A percentile compares a stretch with the other conserved stretches of the same genome.
These are phyloP conservation scores for Fusarium equiseti DNA, from an alignment of 2,329 filamentous ascomycete genomes.

Conservation along the genomic window DNA sequence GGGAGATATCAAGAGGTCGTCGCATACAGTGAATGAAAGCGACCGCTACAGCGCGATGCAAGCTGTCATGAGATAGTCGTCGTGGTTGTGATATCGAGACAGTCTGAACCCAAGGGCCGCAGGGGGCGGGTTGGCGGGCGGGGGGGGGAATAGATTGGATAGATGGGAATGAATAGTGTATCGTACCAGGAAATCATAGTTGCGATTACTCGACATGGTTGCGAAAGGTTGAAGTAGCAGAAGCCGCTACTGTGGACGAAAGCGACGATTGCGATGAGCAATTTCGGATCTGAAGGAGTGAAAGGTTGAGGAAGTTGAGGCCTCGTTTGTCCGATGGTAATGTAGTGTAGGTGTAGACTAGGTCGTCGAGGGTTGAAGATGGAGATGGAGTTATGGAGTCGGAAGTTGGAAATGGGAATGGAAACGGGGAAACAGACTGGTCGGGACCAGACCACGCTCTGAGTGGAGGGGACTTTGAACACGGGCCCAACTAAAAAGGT, in stretches of 20 bases:
- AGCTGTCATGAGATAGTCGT: conserved; percentile 11
- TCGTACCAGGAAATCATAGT: conserved; percentile 98
- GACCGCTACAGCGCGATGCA: conserved; percentile 5
- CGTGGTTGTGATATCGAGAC: conserved; percentile 24
- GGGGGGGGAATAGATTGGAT: conserved; percentile 38
- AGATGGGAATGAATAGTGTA: conserved; percentile 26
- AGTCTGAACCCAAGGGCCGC: conserved; percentile 17
- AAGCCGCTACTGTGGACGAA: conserved; percentile 29
- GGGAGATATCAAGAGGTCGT: conserved; percentile 1
- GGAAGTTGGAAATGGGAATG: conserved; percentile 17
- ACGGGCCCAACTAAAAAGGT: background rate
- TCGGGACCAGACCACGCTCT: conserved; percentile 11
- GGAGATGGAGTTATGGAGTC: conserved; percentile 34
- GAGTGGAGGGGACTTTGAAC: background rate
- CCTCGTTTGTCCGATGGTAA: conserved; percentile 11
- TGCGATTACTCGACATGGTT: conserved; percentile 94
- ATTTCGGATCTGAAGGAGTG: conserved; percentile 26
- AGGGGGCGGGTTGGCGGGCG: conserved; percentile 38
- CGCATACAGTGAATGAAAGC: conserved; percentile 3
- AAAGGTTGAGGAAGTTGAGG: conserved; percentile 4
- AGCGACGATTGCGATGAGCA: conserved; percentile 28
- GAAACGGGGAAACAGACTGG: conserved; percentile 16
- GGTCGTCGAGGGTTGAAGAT: conserved; percentile 40
- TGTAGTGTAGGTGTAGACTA: conserved; percentile 9
- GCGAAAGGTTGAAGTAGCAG: conserved; percentile 41